Evolutionary conservation across 805 yeast genomes (phyloP), one percentile per base, ranked within the genome.

Genomic region (Kuraishia molischiana): DNA sequence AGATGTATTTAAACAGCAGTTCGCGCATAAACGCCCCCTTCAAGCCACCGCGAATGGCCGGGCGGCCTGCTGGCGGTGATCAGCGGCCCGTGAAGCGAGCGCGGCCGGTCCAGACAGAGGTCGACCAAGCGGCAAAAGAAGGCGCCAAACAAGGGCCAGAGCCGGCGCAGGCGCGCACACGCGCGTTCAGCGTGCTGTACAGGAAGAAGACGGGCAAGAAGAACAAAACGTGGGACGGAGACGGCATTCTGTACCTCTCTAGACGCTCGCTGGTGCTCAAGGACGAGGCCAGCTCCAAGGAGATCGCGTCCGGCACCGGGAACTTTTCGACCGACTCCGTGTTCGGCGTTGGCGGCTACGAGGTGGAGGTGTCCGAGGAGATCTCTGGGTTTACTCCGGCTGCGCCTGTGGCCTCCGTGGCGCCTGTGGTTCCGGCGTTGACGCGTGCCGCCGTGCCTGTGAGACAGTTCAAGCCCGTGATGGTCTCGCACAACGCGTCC

Each of bases 221-320:
- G 64, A 77, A 87, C 55, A 89, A 89, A 53, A 78, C 86, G 0
- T 92, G 98, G 98, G 94, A 85, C 39, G 95, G 95, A 2, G 97
- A 92, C 59, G 97, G 95, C 0, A 57, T 61, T 24, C 60, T 81
- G 13, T 47, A 58, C 0, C 52, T 67, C 2, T 50, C 56, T n/a
- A 43, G 47, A 1, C 39, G 49, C 2, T 49, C 53, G 0, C 35
- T 39, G 19, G 34, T 59, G 0, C 49, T 67, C 14, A 55, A 62
- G 34, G 68, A 61, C 29, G 49, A 54, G 14, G 47, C 48, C 18
- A 50, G 50, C 36, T 47, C 41, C 10, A 51, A 46, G 34, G 44
- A 40, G 29, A 41, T 33, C 24, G 43, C 41, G 10, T 38, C 42
- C 29, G 24, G 35, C n/a, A 19, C 32, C 24, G 44, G 48, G 41